phyloP scores from a whole-genome alignment of 1,139 yeast genomes.

The Yamadazyma buinensis region DNA sequence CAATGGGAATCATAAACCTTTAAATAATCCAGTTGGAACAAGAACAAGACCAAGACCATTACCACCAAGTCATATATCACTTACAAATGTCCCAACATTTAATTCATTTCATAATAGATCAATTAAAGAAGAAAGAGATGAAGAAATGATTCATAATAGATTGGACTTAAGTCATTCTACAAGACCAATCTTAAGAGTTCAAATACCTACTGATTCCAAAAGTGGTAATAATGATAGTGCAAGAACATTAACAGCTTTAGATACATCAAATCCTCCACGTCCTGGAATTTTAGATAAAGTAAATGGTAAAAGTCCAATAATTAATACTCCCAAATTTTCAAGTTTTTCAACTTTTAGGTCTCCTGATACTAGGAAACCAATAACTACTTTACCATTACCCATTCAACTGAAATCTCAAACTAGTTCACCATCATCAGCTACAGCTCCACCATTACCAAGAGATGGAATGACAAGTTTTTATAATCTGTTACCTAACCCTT shows the following conservation, averaged over 20 bases:
- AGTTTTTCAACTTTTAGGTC: constrained; percentile 32
- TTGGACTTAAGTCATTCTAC: constrained; percentile 15
- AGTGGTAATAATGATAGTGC: constrained; percentile 15
- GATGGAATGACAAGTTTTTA: constrained; percentile 21
- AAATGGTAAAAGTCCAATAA: constrained; percentile 12
- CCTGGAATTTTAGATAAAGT: constrained; percentile 1
- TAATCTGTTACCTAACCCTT: constrained; percentile 26
- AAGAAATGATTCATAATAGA: constrained; percentile 9
- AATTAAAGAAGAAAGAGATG: constrained; percentile 15
- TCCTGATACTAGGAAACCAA: constrained; percentile 36
- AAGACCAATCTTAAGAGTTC: constrained; percentile 49
- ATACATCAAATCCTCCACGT: constrained; percentile 10
- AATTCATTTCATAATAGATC: constrained; percentile 14
- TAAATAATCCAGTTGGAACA: neutral
- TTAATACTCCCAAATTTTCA: constrained; percentile 22
- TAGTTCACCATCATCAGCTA: constrained; percentile 41
- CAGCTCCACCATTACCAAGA: constrained; percentile 37
- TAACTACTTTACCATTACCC: constrained; percentile 36
- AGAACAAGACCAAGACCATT: constrained; percentile 9
- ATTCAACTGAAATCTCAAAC: constrained; percentile 39
- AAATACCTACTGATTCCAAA: constrained; percentile 45
- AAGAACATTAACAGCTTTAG: constrained; percentile 16
- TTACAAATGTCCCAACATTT: constrained; percentile 28
- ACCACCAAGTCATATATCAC: constrained; percentile 27
- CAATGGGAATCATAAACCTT: neutral